Conservation (phyloP, 73 alveolate species). For the Strombidium stylifer region DNA sequence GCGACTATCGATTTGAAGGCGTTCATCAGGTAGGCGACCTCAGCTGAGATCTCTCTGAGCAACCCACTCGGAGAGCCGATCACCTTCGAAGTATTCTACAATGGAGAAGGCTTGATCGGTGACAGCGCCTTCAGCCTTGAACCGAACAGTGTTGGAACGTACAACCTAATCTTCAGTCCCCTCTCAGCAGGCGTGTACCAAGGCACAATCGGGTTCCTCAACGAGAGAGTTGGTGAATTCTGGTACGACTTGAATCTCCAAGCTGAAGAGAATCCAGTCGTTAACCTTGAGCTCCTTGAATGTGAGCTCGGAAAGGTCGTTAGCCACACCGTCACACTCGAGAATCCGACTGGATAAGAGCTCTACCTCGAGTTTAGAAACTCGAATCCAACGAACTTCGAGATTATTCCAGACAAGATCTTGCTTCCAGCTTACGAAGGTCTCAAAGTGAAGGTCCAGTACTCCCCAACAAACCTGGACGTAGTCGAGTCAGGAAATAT, state of each 20-base stretch:
- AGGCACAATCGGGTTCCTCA: constrained; percentile 90
- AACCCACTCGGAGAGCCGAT: constrained; percentile 93
- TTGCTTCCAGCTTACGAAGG: constrained; percentile 83
- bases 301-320: constrained; percentile 96
- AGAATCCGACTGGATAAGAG: constrained; percentile 96
- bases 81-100: constrained; percentile 89
- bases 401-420: constrained; percentile 92
- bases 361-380: constrained; percentile 70
- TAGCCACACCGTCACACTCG: constrained; percentile 82
- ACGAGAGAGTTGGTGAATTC: constrained; percentile 96
- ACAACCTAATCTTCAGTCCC: constrained; percentile 92
- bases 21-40: constrained; percentile 85
- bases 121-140: constrained; percentile 76
- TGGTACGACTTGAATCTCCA: constrained; percentile 90
- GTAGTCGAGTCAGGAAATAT: constrained; percentile 81
- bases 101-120: constrained; percentile 93
- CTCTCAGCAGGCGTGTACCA: constrained; percentile 85
- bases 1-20: constrained; percentile 83
- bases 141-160: constrained; percentile 78
- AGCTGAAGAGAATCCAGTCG: constrained; percentile 89
- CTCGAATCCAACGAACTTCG: constrained; percentile 89
- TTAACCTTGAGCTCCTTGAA: constrained; percentile 77
- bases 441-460: constrained; percentile 80
- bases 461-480: constrained; percentile 92
- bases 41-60: constrained; percentile 85